Evolutionary conservation across 192 early-diverging fungal genomes (phyloP), one percentile per base, ranked within the genome.

Genomic region (Dimargaris cristalligena): DNA sequence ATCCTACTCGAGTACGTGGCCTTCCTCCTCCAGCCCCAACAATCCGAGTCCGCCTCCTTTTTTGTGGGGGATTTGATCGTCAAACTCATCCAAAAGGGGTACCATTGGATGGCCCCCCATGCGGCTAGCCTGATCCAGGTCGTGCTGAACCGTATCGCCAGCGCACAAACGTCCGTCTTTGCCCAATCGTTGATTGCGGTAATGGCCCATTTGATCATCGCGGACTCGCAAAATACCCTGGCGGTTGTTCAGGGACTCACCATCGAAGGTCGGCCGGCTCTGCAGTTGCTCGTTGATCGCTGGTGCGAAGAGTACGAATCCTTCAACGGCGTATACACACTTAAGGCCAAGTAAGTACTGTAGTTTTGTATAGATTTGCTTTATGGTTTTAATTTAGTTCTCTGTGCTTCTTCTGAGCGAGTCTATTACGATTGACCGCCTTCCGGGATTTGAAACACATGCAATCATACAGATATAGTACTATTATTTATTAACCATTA

Each of bases 61-160:
- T 93, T 92, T 76, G 81, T 96, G 26, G 92, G 92, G n/a, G 88
- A 90, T 61, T 67, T 96, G 38, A 82, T 90, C 33, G 78, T 77
- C 22, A 91, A 88, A 61, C 64, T 96, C 48, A 85, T 94, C 60
- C 80, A 87, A 67, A 92, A 90, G 67, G 77, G 75, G 69, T 62
- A 61, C 28, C 13, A 61, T 23, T 59, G 62, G 25, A 48, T 71
- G 18, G 45, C 63, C n/a, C 78, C 84, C 41, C 75, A 86, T 11
- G 65, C 93, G 44, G 82, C 89, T 11, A 77, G 87, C 25, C 78
- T 98, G 45, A 72, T 97, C 50, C 76, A 75, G 30, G 88, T 87
- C 1, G 82, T 92, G 2, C 74, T 85, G 0, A 52, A 62, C n/a
- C 77, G 87, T 16, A 66, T 97, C 29, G 76, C 74, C 4, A 77